Base-by-base conservation (phyloP, 1,284 basidiomycete species). In the Phlebopus sp. region DNA sequence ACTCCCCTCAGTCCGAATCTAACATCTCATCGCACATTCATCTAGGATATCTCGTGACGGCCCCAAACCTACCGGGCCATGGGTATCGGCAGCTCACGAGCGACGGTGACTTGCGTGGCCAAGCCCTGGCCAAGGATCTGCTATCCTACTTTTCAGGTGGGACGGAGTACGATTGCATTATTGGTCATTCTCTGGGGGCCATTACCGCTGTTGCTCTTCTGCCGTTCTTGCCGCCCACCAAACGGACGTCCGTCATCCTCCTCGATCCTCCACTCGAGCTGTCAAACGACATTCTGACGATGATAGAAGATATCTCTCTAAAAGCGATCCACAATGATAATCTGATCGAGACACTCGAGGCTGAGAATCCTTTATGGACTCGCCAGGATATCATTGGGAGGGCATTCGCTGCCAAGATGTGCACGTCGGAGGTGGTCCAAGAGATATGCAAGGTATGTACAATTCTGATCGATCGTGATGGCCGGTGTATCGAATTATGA, bases 41-140 rank as follows among this genome's bases (percentile, higher is more conserved):
- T 29, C 29, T 27, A 50, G 46, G 49, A 7, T 49, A 30, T 47
- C 27, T 34, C 9, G 49, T 50, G 14, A 27, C 40, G 5, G 49
- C 49, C 5, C 47, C 47, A 7, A 45, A 49, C 23, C 32, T 50
- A 6, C 19, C 37, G 13, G 49, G 49, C 13, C 49, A 50, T 23
- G 49, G 38, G 21, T 35, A 15, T 23, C 30, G 47, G 34, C 13
- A 19, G 27, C 4, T 3, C 6, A 3, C 21, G 21, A 3, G 21
- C 10, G 32, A 30, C 19, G 21, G 5, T 6, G 29, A 36, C 17
- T 50, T 40, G 31, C 23, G 18, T 6, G n/a, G 40, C 14, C n/a
- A 25, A 7, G 17, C 35, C 18, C 37, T 46, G 15, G 44, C 44
- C 29, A 37, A 46, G n/a, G 44, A 45, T 11, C 37, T 46, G 15